These are phyloP conservation scores for Gelatoporia subvermispora DNA, from an alignment of 768 basidiomycete genomes.

Conservation along the genomic window DNA sequence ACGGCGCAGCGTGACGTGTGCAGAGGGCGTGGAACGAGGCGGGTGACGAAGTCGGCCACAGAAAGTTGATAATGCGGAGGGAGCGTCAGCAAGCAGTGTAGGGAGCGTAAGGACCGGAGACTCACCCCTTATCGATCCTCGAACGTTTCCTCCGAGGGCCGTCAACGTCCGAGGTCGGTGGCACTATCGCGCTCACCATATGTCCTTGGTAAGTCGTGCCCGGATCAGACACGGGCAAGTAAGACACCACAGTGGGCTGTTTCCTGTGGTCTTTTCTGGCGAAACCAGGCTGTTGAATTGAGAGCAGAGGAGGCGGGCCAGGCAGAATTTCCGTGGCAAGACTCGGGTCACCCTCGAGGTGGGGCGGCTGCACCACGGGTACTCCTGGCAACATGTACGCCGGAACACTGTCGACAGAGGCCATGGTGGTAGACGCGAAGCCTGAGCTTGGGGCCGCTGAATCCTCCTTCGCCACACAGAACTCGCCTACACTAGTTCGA, in stretches of 20 bases:
- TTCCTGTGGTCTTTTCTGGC: slow-evolving; percentile 79
- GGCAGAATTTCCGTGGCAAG: slow-evolving; percentile 89
- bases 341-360: slow-evolving; percentile 76
- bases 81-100: not conserved
- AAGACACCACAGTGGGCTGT: slow-evolving; percentile 62
- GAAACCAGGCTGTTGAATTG: slow-evolving; percentile 55
- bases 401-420: slow-evolving; percentile 67
- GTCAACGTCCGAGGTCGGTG: slow-evolving; percentile 50
- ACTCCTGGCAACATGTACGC: slow-evolving; percentile 71
- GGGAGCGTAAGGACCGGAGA: slow-evolving; percentile 19
- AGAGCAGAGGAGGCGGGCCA: slow-evolving; percentile 73
- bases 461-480: too few relatives aligned
- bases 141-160: slow-evolving; percentile 69
- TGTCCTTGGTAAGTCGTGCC: slow-evolving; percentile 84
- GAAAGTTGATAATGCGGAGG: not conserved
- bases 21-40: not conserved
- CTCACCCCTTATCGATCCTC: slow-evolving; percentile 70
- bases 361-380: slow-evolving; percentile 68
- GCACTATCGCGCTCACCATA: slow-evolving; percentile 50
- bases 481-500: too few relatives aligned
- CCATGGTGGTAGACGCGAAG: slow-evolving; percentile 42
- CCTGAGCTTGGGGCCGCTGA: too few relatives aligned
- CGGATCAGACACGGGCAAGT: slow-evolving; percentile 80
- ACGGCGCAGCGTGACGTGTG: slow-evolving; percentile 5
- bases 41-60: slow-evolving; percentile 1